Evolutionary conservation across 2,329 filamentous ascomycete genomes (phyloP).

Genomic region (Pseudogymnoascus destructans): DNA sequence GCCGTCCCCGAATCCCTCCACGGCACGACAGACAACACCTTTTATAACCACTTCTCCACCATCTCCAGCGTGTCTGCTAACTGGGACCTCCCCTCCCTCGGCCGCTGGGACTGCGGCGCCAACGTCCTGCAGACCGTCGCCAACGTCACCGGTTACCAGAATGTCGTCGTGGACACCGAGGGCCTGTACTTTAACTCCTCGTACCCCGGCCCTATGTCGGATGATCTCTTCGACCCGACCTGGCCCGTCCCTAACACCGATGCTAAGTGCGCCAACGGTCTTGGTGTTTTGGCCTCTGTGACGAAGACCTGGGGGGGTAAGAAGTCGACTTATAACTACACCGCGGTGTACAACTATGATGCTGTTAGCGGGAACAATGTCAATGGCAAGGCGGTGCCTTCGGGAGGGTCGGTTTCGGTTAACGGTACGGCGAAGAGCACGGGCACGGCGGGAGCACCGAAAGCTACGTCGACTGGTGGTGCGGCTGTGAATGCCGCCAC

Average conservation of each 20-base stretch:
- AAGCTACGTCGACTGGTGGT: background rate
- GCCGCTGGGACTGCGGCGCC: conserved; percentile 32
- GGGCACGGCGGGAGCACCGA: background rate
- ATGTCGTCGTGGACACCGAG: conserved; percentile 23
- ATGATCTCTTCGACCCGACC: conserved; percentile 17
- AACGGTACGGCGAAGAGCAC: background rate
- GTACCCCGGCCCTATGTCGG: conserved; percentile 28
- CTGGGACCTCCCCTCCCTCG: conserved; percentile 32
- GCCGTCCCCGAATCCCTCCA: conserved; percentile 35
- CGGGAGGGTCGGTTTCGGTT: background rate
- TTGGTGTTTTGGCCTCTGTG: conserved; percentile 13
- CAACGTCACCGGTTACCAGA: conserved; percentile 21
- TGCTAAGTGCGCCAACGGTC: conserved; percentile 15
- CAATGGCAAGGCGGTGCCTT: conserved; percentile 5
- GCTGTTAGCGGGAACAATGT: conserved; percentile 11
- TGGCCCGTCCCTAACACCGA: conserved; percentile 18
- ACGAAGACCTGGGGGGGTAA: conserved; percentile 14
- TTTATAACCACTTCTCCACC: conserved; percentile 35
- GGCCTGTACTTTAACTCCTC: conserved; percentile 33
- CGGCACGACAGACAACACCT: conserved; percentile 38
- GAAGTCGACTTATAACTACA: conserved; percentile 16
- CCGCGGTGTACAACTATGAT: conserved; percentile 17
- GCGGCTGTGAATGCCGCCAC: background rate
- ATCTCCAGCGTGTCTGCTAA: conserved; percentile 32
- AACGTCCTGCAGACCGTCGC: conserved; percentile 26